Base-by-base conservation (phyloP, 2,329 filamentous ascomycete genomes). In the Fusarium scirpi region DNA sequence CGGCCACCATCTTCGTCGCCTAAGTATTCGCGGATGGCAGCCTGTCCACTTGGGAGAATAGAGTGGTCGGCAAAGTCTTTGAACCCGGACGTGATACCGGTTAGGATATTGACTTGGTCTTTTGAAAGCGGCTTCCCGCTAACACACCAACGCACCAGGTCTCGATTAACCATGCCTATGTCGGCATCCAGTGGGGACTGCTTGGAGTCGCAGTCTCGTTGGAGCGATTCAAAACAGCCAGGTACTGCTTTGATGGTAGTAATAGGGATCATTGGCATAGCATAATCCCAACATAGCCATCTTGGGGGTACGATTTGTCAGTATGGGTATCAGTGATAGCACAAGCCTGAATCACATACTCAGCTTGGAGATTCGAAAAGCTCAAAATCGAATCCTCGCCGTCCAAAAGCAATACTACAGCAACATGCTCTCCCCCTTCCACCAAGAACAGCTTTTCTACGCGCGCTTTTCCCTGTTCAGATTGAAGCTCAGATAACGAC, bases 371-470 rank as follows among this genome's bases (percentile, higher is more conserved):
- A 18, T 74, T 76, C 76, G 82, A 81, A 56, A 85, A 80, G 2
- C 74, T 54, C 29, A 76, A 72, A 71, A 81, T 78, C 30, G 78
- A 58, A 15, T 70, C 74, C 13, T 72, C 66, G 6, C 78, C 75
- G 41, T 76, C 74, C 43, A 86, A 67, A 18, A 87, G 76, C 55
- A 87, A 82, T 18, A 87, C 49, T 27, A 85, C 73, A n/a, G 79
- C 84, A 12, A 78, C 72, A 58, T 82, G 77, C 58, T 72, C 75
- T 5, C 80, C 80, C 24, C 80, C 82, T 56, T 79, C 84, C 30
- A 83, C 74, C 56, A 80, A 70, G 38, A 76, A 79, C 13, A 87
- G 74, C 18, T 81, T 78, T 62, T 84, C 79, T 16, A 85, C 76
- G 20, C 81, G 82, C 49, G 72, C 60, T 18, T 71, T 70, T 20